Percentiles rank a stretch among this genome's conserved stretches.
phyloP scores from a whole-genome alignment of 176 grass and related monocot species.

The Musa schizocarpa region DNA sequence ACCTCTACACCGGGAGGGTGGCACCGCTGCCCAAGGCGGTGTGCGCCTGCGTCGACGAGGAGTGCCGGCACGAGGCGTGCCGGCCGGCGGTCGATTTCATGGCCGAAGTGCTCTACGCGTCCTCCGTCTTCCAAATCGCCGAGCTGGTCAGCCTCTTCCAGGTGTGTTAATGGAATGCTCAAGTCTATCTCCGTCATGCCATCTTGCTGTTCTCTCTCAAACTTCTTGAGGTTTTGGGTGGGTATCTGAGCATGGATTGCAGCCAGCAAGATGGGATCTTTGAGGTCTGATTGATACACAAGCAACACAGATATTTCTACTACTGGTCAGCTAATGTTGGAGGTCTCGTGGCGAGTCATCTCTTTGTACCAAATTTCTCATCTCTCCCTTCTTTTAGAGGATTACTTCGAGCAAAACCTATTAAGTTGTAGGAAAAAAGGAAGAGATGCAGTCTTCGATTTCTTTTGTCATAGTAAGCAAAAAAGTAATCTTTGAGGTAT shows the following conservation, averaged over 20 bases:
- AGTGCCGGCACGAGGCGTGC: slow-evolving; percentile 62
- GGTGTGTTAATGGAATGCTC: slow-evolving; percentile 23
- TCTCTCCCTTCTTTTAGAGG: too few relatives aligned
- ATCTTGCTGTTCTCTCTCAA: background rate
- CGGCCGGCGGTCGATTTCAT: slow-evolving; percentile 65
- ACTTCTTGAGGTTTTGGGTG: background rate
- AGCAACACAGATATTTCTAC: too few relatives aligned
- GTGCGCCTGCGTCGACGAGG: slow-evolving; percentile 80
- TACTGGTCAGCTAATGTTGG: too few relatives aligned
- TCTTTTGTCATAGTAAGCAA: too few relatives aligned
- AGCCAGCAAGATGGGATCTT: too few relatives aligned
- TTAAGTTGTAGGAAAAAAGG: too few relatives aligned
- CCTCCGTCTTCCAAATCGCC: slow-evolving; percentile 67
- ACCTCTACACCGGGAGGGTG: slow-evolving; percentile 80
- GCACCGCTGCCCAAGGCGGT: slow-evolving; percentile 48
- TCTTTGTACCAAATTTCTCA: too few relatives aligned
- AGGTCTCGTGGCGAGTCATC: too few relatives aligned
- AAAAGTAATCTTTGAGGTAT: too few relatives aligned
- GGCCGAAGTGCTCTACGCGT: slow-evolving; percentile 72
- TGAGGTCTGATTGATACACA: too few relatives aligned
- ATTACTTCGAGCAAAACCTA: too few relatives aligned
- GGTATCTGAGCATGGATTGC: background rate
- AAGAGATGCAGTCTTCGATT: too few relatives aligned
- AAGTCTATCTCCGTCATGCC: background rate
- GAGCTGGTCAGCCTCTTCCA: slow-evolving; percentile 95